Evolutionary conservation across 2,329 filamentous ascomycete genomes (phyloP), one percentile per base, ranked within the genome.

Genomic region (Sarocladiaceae sp.): DNA sequence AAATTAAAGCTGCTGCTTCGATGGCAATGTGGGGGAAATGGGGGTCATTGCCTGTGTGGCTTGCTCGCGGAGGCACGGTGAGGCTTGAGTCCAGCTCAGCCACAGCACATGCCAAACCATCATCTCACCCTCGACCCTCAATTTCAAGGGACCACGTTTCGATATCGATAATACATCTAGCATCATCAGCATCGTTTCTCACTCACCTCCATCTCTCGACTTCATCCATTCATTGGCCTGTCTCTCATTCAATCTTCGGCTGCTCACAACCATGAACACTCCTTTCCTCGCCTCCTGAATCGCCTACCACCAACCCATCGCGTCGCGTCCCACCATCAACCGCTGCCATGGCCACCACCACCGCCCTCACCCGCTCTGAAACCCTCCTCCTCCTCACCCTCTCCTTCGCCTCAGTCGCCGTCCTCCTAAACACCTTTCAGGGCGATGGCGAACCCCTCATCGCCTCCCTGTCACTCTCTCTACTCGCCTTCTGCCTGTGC

Each of bases 371-470:
- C 43, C 62, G 62, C 49, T 59, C 60, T 43, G 79, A 82, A 61
- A 67, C 71, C n/a, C 57, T 77, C 50, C 63, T 63, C 44, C 74
- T 82, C 50, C 57, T 85, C 51, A 69, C 80, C 15, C 68, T 95
- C 45, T 77, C 81, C 34, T 73, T 80, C 52, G 80, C 79, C 45
- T 88, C 85, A 57, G 61, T 86, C 53, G 81, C 80, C 47, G 72
- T 96, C 52, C 76, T 97, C 51, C 72, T 76, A 50, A 91, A 91
- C 62, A 88, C 88, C 31, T 84, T 96, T 58, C 78, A 82, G 48
- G 86, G 80, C 53, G 85, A 95, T 64, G 90, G 89, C 52, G 88
- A 93, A 55, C 91, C 93, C 29, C 76, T 98, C 55, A 74, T 94
- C 53, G 91, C 89, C 9, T 95, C 88, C 1, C 70, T 95, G 46